Base-by-base conservation (phyloP, 805 yeast species). In the Candida argentea region DNA sequence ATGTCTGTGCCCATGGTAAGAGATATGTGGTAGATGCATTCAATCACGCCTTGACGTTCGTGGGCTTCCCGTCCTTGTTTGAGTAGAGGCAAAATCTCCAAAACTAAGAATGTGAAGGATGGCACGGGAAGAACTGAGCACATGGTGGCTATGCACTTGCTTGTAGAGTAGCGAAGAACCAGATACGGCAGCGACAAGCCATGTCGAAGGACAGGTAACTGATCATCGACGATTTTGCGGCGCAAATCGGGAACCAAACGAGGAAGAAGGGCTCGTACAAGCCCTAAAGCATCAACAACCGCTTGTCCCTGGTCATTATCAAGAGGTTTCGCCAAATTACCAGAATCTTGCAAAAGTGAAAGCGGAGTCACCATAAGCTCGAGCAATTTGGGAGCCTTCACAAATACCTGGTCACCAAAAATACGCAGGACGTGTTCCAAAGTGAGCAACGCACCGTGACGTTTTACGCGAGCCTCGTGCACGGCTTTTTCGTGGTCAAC, bases 41-140 rank as follows among this genome's bases (percentile, higher is more conserved):
- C 99, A 31, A 85, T 80, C 5, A 94, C 86, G 45, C 99, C 98
- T 57, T 89, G 96, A 36, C 98, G 71, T 35, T 76, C 79, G 15
- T 58, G 65, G 6, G 76, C 57, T 18, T 70, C 71, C 10, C 81
- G 73, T 1, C 91, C 82, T 50, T 81, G 84, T 39, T 75, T 75
- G 47, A 87, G 57, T 67, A 84, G 65, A 1, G 96, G 95, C 22
- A 93, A 56, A 2, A 89, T 66, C 5, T 69, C 61, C 39, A 77
- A 74, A n/a, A 91, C 87, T 33, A 89, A 61, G 35, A 73, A 74
- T 5, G 93, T 78, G 53, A 91, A 79, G 0, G 85, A 83, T 17
- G 61, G 56, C 0, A 81, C 64, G 3, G 94, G 85, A 23, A 74
- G 57, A 1, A 72, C 71, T 8, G 73, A 67, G 35, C 94, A 80